Conservation (phyloP, 176 grass and related monocot species). For the Hordeum marinum region DNA sequence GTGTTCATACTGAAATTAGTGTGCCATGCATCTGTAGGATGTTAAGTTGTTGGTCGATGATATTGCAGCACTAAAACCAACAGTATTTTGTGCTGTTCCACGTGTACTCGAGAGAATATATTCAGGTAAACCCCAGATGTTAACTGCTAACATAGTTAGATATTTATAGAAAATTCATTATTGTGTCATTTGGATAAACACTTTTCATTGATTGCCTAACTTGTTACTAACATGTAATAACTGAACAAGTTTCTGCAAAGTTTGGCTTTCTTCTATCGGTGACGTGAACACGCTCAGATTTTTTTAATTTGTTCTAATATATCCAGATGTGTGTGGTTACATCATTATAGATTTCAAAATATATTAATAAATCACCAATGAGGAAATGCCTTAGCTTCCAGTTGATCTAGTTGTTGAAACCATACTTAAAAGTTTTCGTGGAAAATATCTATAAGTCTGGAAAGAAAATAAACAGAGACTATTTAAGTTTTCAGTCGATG, state of each 20-base stretch:
- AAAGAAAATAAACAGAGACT: background rate
- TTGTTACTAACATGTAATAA: background rate
- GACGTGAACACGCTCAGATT: background rate
- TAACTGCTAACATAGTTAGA: background rate
- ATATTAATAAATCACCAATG: no score
- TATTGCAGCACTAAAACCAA: constrained; percentile 71
- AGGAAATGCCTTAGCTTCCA: background rate
- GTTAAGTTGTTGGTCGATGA: constrained; percentile 87
- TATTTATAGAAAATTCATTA: background rate
- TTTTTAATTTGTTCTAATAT: background rate
- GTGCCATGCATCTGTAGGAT: constrained; percentile 50
- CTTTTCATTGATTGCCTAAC: background rate
- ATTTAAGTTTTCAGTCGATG: background rate
- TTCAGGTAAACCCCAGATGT: constrained; percentile 53
- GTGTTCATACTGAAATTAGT: constrained; percentile 16
- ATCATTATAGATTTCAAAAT: no score
- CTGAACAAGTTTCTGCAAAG: background rate
- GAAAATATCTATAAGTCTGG: background rate
- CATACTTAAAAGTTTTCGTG: background rate
- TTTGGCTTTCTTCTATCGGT: background rate
- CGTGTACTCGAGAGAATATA: constrained; percentile 93
- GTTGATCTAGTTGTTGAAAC: background rate
- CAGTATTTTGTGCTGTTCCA: constrained; percentile 88
- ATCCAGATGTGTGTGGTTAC: background rate
- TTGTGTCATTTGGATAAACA: background rate